Conservation (phyloP, 1,139 yeast genomes). For the Geotrichum candidum region DNA sequence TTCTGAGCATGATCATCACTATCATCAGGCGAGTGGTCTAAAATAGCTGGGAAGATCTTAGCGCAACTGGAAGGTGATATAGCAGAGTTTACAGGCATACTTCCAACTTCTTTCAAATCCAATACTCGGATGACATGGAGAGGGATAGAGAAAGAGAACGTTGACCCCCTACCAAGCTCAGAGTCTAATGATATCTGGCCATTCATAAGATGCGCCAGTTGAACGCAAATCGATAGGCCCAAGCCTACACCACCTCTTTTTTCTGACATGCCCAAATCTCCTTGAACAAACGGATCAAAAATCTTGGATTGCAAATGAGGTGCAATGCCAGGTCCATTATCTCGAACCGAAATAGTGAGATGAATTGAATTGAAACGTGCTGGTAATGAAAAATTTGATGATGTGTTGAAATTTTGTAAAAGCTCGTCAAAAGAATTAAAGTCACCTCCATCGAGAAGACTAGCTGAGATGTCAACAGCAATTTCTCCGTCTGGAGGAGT, state of each 20-base stretch:
- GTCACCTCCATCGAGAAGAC: not conserved
- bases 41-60: not conserved
- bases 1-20: not conserved
- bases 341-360: conserved; percentile 44
- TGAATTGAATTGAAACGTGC: not conserved
- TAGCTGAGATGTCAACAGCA: conserved; percentile 46
- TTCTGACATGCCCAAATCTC: conserved; percentile 82
- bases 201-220: conserved; percentile 38
- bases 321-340: conserved; percentile 90
- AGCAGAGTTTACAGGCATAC: not conserved
- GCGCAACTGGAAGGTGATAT: not conserved
- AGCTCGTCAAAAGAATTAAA: not conserved
- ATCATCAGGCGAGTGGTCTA: not conserved
- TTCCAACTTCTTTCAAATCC: not conserved
- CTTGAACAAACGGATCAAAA: conserved; percentile 91
- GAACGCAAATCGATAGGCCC: conserved; percentile 85
- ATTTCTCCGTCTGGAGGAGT: conserved; percentile 88
- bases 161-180: conserved; percentile 65
- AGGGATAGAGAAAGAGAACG: conserved; percentile 72
- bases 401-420: not conserved
- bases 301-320: conserved; percentile 73
- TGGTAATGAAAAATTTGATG: not conserved
- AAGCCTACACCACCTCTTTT: conserved; percentile 91
- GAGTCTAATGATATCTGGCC: conserved; percentile 38
- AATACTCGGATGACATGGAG: conserved; percentile 47